Evolutionary conservation across 257 asterid species (phyloP), one percentile per base, ranked within the genome.

Genomic region (Avicennia marina): DNA sequence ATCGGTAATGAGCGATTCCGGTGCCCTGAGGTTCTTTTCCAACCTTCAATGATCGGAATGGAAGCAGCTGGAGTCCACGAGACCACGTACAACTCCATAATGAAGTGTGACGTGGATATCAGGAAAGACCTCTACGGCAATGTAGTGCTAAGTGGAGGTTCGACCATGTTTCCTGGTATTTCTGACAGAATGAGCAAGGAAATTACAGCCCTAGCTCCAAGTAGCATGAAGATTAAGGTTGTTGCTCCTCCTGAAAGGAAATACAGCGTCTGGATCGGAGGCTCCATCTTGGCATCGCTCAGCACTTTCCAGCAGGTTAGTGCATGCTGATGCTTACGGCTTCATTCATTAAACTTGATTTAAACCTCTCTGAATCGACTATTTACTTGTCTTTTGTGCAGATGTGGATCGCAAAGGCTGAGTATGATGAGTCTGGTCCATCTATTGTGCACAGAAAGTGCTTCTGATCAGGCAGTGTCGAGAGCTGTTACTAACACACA

Each of bases 181-280:
- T 74, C 77, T 58, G 77, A 75, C 54, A 67, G 81, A 47, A 70
- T 75, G 77, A 75, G 81, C 77, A 75, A 75, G 72, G 81, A 75
- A 55, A 70, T 75, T 39, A 66, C 80, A 0, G 77, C 80, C 26
- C 33, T 74, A 20, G 80, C 80, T 17, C 80, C 76, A 11, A 74
- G 76, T 11, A 74, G 80, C 70, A 74, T 74, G 80, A 74, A 74
- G 70, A 74, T 74, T 54, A 74, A 74, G 44, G 80, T 75, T 15
- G 80, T 75, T 25, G 80, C 80, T 2, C 80, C 80, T 39, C 80
- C 80, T 8, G 80, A 75, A 18, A 75, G 80, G 80, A 75, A 75
- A 63, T 75, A 75, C 67, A 75, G 80, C 66, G 80, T 75, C 56
- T 74, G 80, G 80, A 74, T 74, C 2, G 80, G 80, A 62, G 80